Evolutionary conservation across 495 filamentous ascomycete species (phyloP).

Genomic region (Aspergillus sparsus): DNA sequence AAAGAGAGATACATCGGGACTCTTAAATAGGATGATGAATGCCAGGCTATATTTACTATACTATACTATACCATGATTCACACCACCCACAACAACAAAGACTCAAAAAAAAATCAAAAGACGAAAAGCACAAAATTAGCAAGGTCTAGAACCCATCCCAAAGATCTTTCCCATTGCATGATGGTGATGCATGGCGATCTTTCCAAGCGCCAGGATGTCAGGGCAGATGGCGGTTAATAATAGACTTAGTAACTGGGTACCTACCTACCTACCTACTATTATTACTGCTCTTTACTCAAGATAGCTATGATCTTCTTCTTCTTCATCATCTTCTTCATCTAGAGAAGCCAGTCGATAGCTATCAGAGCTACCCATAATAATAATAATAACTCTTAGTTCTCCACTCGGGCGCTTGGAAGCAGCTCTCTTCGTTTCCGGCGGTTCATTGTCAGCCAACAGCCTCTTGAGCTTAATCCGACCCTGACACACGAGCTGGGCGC

Average conservation of each 20-base stretch:
- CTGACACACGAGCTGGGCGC: constrained; percentile 31
- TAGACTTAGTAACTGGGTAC: too few species aligned
- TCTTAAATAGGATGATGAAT: constrained; percentile 3
- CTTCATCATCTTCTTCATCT: background rate
- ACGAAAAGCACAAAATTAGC: background rate
- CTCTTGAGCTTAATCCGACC: constrained; percentile 20
- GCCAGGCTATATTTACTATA: too few species aligned
- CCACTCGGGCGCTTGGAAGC: constrained; percentile 38
- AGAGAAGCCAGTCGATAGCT: background rate
- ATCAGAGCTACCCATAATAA: background rate
- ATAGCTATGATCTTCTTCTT: background rate
- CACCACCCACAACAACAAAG: background rate
- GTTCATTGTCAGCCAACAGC: constrained; percentile 36
- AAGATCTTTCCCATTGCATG: constrained; percentile 11
- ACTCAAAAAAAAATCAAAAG: background rate
- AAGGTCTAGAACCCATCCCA: constrained; percentile 3
- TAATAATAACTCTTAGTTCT: background rate
- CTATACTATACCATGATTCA: background rate
- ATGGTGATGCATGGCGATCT: background rate
- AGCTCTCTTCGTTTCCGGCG: constrained; percentile 16
- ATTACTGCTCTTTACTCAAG: background rate
- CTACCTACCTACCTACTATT: too few species aligned
- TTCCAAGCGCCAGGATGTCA: constrained; percentile 12
- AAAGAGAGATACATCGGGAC: background rate
- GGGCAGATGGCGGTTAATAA: too few species aligned